Conservation (phyloP, 768 basidiomycete species). For the Tricholoma flavovirens region DNA sequence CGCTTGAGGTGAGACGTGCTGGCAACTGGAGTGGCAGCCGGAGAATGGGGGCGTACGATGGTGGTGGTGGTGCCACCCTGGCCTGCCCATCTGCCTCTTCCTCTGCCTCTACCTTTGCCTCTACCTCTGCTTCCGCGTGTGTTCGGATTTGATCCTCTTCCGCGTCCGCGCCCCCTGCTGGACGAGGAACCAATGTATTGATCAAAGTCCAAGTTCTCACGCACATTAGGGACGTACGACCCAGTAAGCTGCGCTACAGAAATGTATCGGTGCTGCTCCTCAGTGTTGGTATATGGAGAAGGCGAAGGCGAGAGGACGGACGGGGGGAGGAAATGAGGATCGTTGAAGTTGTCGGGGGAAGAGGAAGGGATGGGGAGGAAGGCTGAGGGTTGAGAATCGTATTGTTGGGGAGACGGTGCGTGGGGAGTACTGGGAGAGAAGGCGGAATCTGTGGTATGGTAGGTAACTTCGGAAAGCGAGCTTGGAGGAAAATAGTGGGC, state of each 20-base stretch:
- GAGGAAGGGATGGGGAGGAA: slow-evolving; percentile 6
- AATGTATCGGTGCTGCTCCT: slow-evolving; percentile 9
- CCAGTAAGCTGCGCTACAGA: slow-evolving; percentile 16
- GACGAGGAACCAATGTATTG: background rate
- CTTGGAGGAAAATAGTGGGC: slow-evolving; percentile 1
- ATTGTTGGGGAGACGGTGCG: background rate
- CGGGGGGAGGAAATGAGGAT: background rate
- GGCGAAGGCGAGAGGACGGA: slow-evolving; percentile 1
- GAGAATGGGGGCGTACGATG: background rate
- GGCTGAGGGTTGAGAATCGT: background rate
- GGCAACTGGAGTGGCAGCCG: background rate
- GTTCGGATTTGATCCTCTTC: background rate
- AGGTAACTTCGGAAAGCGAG: background rate
- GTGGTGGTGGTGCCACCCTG: background rate
- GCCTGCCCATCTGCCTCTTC: background rate
- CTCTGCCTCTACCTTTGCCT: background rate
- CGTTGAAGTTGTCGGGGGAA: background rate
- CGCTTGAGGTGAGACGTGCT: slow-evolving; percentile 3
- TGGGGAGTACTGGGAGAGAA: slow-evolving; percentile 5
- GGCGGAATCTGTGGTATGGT: background rate
- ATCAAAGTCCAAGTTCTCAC: background rate
- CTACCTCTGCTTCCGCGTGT: background rate
- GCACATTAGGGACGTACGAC: slow-evolving; percentile 10
- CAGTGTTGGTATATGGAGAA: slow-evolving; percentile 1
- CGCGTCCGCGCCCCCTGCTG: background rate